phyloP scores from a whole-genome alignment of 2,329 filamentous ascomycete species.

The Fusarium beomiforme region DNA sequence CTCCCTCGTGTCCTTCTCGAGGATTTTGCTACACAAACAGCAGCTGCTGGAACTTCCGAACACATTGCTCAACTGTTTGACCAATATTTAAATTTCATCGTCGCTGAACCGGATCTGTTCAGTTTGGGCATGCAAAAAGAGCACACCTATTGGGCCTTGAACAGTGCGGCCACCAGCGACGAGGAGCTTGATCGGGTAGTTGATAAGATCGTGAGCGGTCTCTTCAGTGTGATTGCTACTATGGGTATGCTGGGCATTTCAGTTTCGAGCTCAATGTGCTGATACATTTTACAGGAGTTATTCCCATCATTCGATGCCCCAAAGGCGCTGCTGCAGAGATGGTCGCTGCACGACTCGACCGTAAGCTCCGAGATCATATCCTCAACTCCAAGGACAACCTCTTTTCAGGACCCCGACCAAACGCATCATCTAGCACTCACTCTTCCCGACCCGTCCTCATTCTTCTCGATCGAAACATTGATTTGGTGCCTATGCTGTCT shows the following conservation, averaged over 20 bases:
- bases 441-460: conserved; percentile 88
- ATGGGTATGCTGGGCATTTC: conserved; percentile 73
- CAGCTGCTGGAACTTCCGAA: conserved; percentile 84
- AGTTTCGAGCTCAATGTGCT: not conserved
- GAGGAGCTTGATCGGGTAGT: conserved; percentile 88
- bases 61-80: conserved; percentile 93
- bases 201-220: conserved; percentile 90
- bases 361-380: conserved; percentile 95
- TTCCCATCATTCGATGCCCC: conserved; percentile 94
- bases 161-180: conserved; percentile 90
- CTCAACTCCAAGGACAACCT: conserved; percentile 98
- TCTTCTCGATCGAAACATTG: conserved; percentile 93
- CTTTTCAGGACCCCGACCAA: conserved; percentile 77
- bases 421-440: conserved; percentile 65
- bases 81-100: conserved; percentile 97
- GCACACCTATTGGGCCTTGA: conserved; percentile 94
- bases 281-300: conserved; percentile 68
- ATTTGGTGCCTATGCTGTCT: conserved; percentile 97
- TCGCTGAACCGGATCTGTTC: conserved; percentile 94
- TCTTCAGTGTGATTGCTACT: conserved; percentile 99
- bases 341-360: conserved; percentile 92
- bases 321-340: conserved; percentile 93
- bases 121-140: conserved; percentile 91
- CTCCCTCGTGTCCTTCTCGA: conserved; percentile 90
- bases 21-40: conserved; percentile 92